A percentile compares a stretch with the other conserved stretches of the same genome.
Evolutionary conservation across 225 moss, liverwort and hornwort genomes (phyloP).

Genomic region (Neckera pumila): DNA sequence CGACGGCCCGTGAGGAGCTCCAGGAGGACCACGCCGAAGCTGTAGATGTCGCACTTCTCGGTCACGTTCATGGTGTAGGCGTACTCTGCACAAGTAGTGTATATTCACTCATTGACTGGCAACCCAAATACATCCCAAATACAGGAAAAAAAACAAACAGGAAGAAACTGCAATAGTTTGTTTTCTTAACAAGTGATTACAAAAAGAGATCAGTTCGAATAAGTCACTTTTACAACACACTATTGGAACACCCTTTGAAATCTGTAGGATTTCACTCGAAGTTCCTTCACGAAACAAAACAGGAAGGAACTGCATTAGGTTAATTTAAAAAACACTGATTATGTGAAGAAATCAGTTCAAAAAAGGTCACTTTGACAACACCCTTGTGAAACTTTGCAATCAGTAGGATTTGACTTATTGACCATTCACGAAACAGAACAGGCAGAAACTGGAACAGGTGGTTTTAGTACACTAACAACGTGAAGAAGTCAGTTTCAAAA

Average conservation of each 20-base stretch:
- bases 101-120: background rate
- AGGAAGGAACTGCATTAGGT: background rate
- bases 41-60: conserved; percentile 61
- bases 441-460: background rate
- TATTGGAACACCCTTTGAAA: background rate
- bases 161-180: background rate
- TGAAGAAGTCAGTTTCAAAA: background rate
- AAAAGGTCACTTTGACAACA: background rate
- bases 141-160: background rate
- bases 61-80: conserved; percentile 57
- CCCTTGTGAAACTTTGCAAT: background rate
- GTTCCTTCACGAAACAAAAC: background rate
- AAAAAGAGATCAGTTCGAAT: background rate
- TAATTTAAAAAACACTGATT: background rate
- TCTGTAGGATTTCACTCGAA: background rate
- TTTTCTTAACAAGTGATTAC: background rate
- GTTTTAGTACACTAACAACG: background rate
- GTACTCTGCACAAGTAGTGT: conserved; percentile 40
- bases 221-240: background rate
- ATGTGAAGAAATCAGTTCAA: background rate
- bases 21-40: conserved; percentile 57
- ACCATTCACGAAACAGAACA: background rate
- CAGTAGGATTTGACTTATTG: background rate
- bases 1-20: conserved; percentile 52
- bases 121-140: background rate